Base-by-base conservation (phyloP, 805 yeast species). In the Ogataea degrootiae region DNA sequence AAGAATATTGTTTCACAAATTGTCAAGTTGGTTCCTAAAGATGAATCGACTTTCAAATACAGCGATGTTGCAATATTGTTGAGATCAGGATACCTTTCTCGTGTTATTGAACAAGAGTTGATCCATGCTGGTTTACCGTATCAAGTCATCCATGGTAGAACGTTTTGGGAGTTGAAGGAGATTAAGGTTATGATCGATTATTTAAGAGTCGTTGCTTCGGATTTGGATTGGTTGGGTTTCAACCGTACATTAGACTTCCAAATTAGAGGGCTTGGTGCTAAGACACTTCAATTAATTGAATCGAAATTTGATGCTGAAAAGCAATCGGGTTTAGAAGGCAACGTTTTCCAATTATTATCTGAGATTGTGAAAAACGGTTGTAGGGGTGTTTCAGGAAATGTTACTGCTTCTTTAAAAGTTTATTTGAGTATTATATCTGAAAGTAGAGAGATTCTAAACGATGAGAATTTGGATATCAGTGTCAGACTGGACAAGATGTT, bases 121-220 rank as follows among this genome's bases (percentile, higher is more conserved):
- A 70, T 79, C 1, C 72, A 67, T 42, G 62, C 65, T 2, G 69
- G 76, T 4, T 74, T 90, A 2, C 90, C 94, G 0, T 86, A 87
- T 57, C 66, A 68, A 8, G 75, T 90, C 48, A 72, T 85, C 0
- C 82, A 83, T 44, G 97, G 97, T 0, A 72, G 72, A 39, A 83
- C 89, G 1, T 87, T 89, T 57, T 87, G 95, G 92, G 88, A 85
- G 37, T 65, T 84, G 37, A 78, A 77, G 47, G 96, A 87, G 57
- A 82, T 88, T 15, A 70, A 72, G 21, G 66, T 78, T 0, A 72
- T 87, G 48, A 50, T 89, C 39, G 86, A 84, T 58, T 80, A 82
- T 53, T 59, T 92, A 26, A 73, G 89, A 33, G 79, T 83, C 1
- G 69, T 87, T 5, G 72, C 77, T 5, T 76, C 83, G 26, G 78